These are phyloP conservation scores for Falciphora oryzae DNA, from an alignment of 2,329 filamentous ascomycete genomes.

Conservation along the genomic window DNA sequence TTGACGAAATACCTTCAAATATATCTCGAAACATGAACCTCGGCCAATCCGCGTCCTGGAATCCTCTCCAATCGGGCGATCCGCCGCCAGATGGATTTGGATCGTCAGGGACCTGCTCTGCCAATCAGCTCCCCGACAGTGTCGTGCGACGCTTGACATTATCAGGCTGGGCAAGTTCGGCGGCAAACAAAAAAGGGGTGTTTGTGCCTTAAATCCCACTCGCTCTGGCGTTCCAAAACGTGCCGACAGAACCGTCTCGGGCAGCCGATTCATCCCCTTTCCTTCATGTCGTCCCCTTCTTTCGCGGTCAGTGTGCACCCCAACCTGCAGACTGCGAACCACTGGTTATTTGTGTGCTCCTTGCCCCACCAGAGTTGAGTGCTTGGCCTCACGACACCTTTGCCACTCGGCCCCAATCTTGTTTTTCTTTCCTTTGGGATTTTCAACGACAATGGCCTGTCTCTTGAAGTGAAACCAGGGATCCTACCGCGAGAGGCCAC, in stretches of 20 bases:
- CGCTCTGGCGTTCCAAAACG: too few relatives aligned
- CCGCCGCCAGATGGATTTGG: neutral
- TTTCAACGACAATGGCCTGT: neutral
- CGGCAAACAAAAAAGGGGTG: neutral
- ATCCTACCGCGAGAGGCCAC: neutral
- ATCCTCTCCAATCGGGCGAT: too few relatives aligned
- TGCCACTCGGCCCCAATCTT: neutral
- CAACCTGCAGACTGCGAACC: too few relatives aligned
- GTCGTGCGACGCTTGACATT: neutral
- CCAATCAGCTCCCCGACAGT: neutral
- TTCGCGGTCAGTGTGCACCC: too few relatives aligned
- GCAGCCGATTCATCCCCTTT: too few relatives aligned
- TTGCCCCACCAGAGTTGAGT: neutral
- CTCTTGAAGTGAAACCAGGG: neutral
- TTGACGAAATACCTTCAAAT: neutral
- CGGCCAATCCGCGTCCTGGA: neutral
- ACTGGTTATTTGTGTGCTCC: too few relatives aligned
- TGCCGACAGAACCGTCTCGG: too few relatives aligned
- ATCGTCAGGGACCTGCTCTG: neutral
- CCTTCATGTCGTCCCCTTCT: too few relatives aligned
- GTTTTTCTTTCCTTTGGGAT: too few relatives aligned
- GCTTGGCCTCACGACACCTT: neutral
- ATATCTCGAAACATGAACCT: neutral
- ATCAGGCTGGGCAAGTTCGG: neutral
- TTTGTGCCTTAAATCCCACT: too few relatives aligned